Conservation (phyloP, 1,284 basidiomycete genomes). For the Cutaneotrichosporon cutaneum region DNA sequence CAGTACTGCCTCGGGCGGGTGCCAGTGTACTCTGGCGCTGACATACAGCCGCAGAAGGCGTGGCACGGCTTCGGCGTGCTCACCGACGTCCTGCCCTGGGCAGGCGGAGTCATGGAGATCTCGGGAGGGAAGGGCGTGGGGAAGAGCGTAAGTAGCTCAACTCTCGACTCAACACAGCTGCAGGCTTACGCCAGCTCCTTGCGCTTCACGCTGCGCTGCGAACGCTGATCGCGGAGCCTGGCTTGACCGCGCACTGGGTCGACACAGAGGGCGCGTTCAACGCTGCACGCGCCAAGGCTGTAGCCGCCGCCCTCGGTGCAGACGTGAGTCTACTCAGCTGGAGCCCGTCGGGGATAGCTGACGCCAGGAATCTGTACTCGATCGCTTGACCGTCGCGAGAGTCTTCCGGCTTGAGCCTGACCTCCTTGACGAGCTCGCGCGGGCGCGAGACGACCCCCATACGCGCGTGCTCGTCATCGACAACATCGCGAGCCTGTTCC, state of each 20-base stretch:
- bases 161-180: not conserved
- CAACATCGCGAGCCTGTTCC: conserved; percentile 41
- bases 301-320: conserved; percentile 27
- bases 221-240: conserved; percentile 25
- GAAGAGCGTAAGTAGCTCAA: conserved; percentile 43
- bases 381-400: conserved; percentile 35
- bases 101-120: conserved; percentile 41
- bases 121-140: conserved; percentile 42
- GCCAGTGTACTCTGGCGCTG: not conserved
- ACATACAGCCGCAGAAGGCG: not conserved
- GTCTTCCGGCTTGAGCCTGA: conserved; percentile 45
- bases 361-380: conserved; percentile 26
- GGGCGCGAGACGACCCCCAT: conserved; percentile 7
- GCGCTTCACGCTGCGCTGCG: conserved; percentile 43
- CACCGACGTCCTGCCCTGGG: conserved; percentile 14
- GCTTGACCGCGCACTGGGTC: conserved; percentile 42
- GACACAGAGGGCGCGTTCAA: conserved; percentile 49
- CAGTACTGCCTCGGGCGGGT: conserved; percentile 22
- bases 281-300: conserved; percentile 34
- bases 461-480: conserved; percentile 43
- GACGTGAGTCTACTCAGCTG: conserved; percentile 33
- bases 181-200: conserved; percentile 33
- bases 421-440: conserved; percentile 29
- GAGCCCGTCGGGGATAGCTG: not conserved
- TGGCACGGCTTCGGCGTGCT: conserved; percentile 42